Base-by-base conservation (phyloP, 495 filamentous ascomycete species). In the Aspergillus ostianus region DNA sequence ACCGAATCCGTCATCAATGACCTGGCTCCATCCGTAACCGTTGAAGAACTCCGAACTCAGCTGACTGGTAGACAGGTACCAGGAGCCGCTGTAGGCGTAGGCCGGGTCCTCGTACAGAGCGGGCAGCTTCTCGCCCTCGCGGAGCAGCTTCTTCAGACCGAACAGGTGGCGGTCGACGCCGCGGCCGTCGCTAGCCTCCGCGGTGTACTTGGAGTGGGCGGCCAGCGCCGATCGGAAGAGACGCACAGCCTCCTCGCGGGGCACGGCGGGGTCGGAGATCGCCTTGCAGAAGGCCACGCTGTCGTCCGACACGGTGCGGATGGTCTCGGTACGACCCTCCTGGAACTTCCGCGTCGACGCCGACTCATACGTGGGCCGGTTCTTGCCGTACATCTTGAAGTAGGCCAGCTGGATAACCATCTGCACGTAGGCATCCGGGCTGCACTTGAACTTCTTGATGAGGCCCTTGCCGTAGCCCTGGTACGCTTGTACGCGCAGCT, bases 371-470 rank as follows among this genome's bases (percentile, higher is more conserved):
- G 95, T 99, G 2, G 95, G 95, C 1, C 94, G 85, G 84, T 92
- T 97, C 82, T 91, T 90, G 81, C 93, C 93, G 80, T 96, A 97
- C 90, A 98, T 97, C 80, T 98, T 99, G 82, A 86, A 86, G 84
- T 99, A 99, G 53, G 95, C 95, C 18, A 99, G 86, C 76, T 99
- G 95, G 78, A 99, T 98, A 76, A 96, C 79, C 92, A 98, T 94
- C 79, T 99, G 95, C 55, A 96, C 90, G 75, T 94, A 99, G 20
- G 94, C 95, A 66, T 99, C 95, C 32, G 95, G 95, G 56, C 90
- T 95, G 87, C 90, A 96, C 78, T 91, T 93, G 87, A 99, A 97
- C 74, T 96, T 95, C 88, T 99, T 99, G 82, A 99, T 98, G 51
- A 99, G 79, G 47, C 91, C 92, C 81, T 98, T 99, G 72, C 95